Evolutionary conservation across 179 eudicot genomes (phyloP).

Genomic region (Sideroxylon spinosum): DNA sequence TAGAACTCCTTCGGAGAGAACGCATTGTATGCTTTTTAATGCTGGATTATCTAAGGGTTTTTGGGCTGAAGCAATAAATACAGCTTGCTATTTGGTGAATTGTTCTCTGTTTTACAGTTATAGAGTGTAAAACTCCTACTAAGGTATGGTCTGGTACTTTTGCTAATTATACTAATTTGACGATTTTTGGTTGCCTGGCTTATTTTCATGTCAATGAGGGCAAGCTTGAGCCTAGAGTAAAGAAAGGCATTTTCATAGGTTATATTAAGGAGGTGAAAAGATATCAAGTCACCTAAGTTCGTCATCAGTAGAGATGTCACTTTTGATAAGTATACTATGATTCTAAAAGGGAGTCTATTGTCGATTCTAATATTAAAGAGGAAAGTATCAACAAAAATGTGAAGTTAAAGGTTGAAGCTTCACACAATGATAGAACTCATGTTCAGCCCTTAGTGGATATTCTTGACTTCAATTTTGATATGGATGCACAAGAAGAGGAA

Average conservation of each 20-base stretch:
- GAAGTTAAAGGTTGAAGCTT: no score
- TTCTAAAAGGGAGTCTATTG: no score
- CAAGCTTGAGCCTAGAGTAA: not conserved
- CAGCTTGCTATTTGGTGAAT: no score
- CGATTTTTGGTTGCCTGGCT: not conserved
- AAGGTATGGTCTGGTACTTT: not conserved
- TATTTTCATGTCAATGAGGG: no score
- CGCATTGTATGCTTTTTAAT: not conserved
- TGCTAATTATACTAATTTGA: not conserved
- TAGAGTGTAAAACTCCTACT: not conserved
- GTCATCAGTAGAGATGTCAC: not conserved
- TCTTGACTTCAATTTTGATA: no score
- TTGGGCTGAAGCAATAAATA: not conserved
- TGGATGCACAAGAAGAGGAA: no score
- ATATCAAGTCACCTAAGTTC: no score
- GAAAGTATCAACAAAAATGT: not conserved
- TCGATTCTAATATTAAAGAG: no score
- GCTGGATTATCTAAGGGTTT: not conserved
- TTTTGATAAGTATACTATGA: not conserved
- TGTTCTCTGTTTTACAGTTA: not conserved
- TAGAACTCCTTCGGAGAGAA: not conserved
- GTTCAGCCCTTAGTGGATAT: no score
- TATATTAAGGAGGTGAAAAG: not conserved
- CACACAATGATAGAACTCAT: no score
- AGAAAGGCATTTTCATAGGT: slow-evolving; percentile 1